Base-by-base conservation (phyloP, 306 rosid genomes). In the Pachyrhizus erosus region DNA sequence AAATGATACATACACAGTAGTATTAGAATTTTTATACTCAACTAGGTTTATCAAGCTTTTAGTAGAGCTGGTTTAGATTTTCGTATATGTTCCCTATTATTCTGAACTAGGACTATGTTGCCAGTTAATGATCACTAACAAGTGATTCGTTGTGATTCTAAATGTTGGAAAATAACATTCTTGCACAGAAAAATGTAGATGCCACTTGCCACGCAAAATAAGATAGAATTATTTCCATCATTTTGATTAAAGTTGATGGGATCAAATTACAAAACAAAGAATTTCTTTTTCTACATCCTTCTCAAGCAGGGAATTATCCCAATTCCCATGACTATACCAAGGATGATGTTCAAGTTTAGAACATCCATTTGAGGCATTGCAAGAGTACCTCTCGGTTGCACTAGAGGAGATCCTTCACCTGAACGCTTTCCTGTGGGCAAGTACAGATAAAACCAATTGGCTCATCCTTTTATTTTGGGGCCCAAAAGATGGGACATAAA, bases 371-470 rank as follows among this genome's bases (percentile, higher is more conserved):
- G 37, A 27, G 27, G 24, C 31, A 10, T 14, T 37, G 29, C 42
- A 14, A 48, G 23, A 64, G 51, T 34, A 20, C 11, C 14, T 49
- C 39, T 34, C 1, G 37, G 48, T 55, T 68, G 17, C 73, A 21
- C 1, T 70, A 17, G 76, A 39, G 54, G 37, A 14, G 23, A 27
- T 40, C 51, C n/a, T 37, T 52, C 55, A 33, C 33, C 51, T 4
- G 9, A 39, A 40, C 62, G 1, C 14, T 46, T 84, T 76, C 62
- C 69, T 24, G 9, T 62, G 26, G 80, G 81, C 45, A 73, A 78
- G 64, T 78, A 66, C 74, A 54, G 81, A 75, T 75, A 37, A 78
- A 65, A 54, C 73, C 52, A 77, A 33, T 42, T 26, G 37, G 51
- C 34, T 80, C 14, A 42, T 34, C 57, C 57, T 40, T 80, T 68